Evolutionary conservation across 306 rosid genomes (phyloP).

Genomic region (Benincasa hispida): DNA sequence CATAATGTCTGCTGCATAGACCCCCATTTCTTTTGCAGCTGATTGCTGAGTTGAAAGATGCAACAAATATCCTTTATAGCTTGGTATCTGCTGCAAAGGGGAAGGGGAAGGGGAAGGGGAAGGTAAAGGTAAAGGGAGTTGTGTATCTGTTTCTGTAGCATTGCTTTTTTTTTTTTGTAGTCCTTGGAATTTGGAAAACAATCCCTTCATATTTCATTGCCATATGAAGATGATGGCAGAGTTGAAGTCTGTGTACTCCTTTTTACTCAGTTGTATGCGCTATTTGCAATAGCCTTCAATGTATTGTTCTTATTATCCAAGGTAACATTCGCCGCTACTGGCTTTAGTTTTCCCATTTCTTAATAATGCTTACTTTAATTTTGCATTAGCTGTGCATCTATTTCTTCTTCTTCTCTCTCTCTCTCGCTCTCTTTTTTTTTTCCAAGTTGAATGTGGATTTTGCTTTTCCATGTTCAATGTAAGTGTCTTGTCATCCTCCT

Average conservation of each 20-base stretch:
- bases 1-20: slow-evolving; percentile 36
- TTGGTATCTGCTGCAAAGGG: background rate
- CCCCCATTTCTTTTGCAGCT: background rate
- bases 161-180: background rate
- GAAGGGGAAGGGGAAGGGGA: background rate
- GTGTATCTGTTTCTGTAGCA: background rate
- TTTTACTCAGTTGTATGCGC: background rate
- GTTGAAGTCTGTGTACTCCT: background rate
- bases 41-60: background rate
- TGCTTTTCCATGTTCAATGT: too few species aligned
- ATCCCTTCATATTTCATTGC: background rate
- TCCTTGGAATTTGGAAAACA: background rate
- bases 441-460: too few species aligned
- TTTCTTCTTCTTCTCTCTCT: too few species aligned
- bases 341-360: background rate
- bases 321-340: background rate
- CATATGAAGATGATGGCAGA: background rate
- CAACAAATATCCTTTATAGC: background rate
- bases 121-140: background rate
- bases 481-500: background rate
- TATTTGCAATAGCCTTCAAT: background rate
- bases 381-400: background rate
- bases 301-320: background rate
- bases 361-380: background rate
- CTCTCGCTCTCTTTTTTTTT: too few species aligned